These are phyloP conservation scores for Paecilomyces dactylethromorphus DNA, from an alignment of 2,329 filamentous ascomycete species.

Conservation along the genomic window DNA sequence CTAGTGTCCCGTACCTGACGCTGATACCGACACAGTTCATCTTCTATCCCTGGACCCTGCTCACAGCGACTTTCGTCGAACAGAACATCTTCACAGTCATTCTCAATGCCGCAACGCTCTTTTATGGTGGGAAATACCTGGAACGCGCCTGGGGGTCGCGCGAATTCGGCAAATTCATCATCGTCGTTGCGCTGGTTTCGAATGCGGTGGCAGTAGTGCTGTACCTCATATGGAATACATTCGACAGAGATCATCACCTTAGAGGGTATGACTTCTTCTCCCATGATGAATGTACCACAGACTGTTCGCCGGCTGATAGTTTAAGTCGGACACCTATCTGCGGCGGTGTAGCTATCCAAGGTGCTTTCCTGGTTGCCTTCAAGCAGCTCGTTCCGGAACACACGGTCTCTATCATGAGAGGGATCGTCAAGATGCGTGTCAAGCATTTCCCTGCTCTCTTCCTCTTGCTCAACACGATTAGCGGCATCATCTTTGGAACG, in stretches of 20 bases:
- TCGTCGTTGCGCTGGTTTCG: slow-evolving; percentile 69
- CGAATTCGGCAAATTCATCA: slow-evolving; percentile 86
- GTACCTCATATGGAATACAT: slow-evolving; percentile 65
- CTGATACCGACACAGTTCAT: slow-evolving; percentile 78
- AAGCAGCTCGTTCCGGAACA: slow-evolving; percentile 97
- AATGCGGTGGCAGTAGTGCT: slow-evolving; percentile 69
- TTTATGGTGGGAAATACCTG: slow-evolving; percentile 88
- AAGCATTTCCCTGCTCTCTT: slow-evolving; percentile 72
- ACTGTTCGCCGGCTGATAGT: slow-evolving; percentile 14
- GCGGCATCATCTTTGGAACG: slow-evolving; percentile 58
- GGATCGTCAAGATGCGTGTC: slow-evolving; percentile 81
- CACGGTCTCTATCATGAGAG: slow-evolving; percentile 88
- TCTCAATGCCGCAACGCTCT: slow-evolving; percentile 71
- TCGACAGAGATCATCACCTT: slow-evolving; percentile 43
- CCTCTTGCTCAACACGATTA: slow-evolving; percentile 63
- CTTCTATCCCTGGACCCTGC: slow-evolving; percentile 87
- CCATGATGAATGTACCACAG: slow-evolving; percentile 11
- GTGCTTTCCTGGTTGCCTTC: slow-evolving; percentile 91
- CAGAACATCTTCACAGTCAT: slow-evolving; percentile 82
- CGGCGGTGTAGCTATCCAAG: slow-evolving; percentile 82
- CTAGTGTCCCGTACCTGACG: slow-evolving; percentile 78
- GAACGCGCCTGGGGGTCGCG: slow-evolving; percentile 91
- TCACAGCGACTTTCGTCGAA: slow-evolving; percentile 82
- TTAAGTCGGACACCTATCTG: slow-evolving; percentile 72
- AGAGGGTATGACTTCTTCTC: slow-evolving; percentile 28